These are phyloP conservation scores for Candida boleticola DNA, from an alignment of 805 yeast species.

Conservation along the genomic window DNA sequence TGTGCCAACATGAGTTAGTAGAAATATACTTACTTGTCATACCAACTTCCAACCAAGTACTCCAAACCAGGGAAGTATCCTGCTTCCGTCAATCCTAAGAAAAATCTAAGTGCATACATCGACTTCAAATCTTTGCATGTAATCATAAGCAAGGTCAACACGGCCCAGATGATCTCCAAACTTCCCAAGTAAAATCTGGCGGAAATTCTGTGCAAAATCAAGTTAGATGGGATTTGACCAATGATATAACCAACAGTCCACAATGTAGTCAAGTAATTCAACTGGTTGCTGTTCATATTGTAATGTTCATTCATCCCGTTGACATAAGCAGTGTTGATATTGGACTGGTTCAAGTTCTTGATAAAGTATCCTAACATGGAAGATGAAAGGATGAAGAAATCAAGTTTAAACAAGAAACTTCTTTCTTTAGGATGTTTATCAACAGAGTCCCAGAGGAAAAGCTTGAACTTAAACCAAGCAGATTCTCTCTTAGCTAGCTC, in stretches of 20 bases:
- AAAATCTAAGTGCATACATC: conserved; percentile 30
- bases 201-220: conserved; percentile 31
- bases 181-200: conserved; percentile 37
- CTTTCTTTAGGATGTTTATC: conserved; percentile 38
- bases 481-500: conserved; percentile 20
- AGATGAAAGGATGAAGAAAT: conserved; percentile 50
- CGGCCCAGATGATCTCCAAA: conserved; percentile 32
- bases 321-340: conserved; percentile 45
- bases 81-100: conserved; percentile 45
- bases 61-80: conserved; percentile 61
- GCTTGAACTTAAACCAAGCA: conserved; percentile 19
- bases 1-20: background rate
- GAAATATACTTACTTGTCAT: conserved; percentile 6
- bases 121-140: conserved; percentile 20
- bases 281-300: conserved; percentile 40
- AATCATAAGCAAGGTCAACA: conserved; percentile 25
- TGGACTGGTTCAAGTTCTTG: conserved; percentile 42
- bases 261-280: conserved; percentile 41
- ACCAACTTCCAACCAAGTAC: conserved; percentile 37
- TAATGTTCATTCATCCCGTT: conserved; percentile 48
- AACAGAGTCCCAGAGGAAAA: conserved; percentile 36
- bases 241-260: conserved; percentile 53
- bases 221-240: conserved; percentile 50
- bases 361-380: conserved; percentile 53
- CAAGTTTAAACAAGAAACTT: conserved; percentile 32